Evolutionary conservation across 495 filamentous ascomycete genomes (phyloP).

Genomic region (Penicillium lividum): DNA sequence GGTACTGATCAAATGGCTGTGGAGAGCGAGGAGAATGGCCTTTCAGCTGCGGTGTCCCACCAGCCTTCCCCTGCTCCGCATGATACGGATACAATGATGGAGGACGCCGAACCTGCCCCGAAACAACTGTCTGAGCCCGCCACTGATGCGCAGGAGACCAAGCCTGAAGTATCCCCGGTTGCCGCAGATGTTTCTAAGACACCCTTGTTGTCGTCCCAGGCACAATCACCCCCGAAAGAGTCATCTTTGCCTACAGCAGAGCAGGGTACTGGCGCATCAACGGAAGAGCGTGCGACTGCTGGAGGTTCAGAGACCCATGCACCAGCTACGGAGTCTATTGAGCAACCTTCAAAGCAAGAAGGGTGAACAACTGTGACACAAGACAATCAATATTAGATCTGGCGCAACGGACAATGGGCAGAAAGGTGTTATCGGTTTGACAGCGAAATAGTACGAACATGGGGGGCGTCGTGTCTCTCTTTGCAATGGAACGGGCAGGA

Average conservation of each 20-base stretch:
- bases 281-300: conserved; percentile 20
- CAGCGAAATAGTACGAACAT: conserved; percentile 27
- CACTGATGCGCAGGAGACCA: conserved; percentile 25
- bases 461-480: conserved; percentile 22
- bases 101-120: conserved; percentile 48
- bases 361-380: conserved; percentile 25
- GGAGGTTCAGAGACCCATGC: conserved; percentile 28
- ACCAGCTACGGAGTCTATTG: conserved; percentile 22
- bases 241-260: conserved; percentile 16
- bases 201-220: conserved; percentile 20
- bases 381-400: conserved; percentile 26
- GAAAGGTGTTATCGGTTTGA: conserved; percentile 44
- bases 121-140: conserved; percentile 21
- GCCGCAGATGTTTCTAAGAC: conserved; percentile 25
- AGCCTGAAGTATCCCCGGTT: conserved; percentile 24
- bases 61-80: conserved; percentile 51
- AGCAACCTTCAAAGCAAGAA: conserved; percentile 36
- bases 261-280: conserved; percentile 21
- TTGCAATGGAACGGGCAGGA: conserved; percentile 8
- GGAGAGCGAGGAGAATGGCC: conserved; percentile 41
- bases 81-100: conserved; percentile 66
- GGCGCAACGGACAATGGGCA: conserved; percentile 47
- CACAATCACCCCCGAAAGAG: conserved; percentile 28
- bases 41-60: conserved; percentile 40
- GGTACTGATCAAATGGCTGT: conserved; percentile 42